These are phyloP conservation scores for Russula sp. DNA, from an alignment of 768 basidiomycete species.

Conservation along the genomic window DNA sequence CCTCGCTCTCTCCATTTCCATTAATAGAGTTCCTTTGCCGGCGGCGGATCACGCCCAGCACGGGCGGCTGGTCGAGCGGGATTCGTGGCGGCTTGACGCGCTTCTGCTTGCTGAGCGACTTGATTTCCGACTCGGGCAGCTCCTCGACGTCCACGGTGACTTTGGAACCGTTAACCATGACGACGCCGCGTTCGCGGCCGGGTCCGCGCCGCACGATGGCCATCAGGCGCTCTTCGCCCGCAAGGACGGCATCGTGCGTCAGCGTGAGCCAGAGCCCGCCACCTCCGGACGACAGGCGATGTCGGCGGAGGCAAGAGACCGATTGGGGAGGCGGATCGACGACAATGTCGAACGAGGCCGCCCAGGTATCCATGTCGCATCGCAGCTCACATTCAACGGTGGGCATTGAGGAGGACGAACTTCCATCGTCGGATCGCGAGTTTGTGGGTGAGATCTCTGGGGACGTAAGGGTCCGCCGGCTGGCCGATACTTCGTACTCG, in stretches of 20 bases:
- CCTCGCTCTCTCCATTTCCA: slow-evolving; percentile 50
- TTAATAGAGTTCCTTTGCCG: slow-evolving; percentile 47
- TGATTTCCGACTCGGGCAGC: slow-evolving; percentile 78
- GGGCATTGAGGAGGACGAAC: slow-evolving; percentile 31
- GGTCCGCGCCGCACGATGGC: slow-evolving; percentile 71
- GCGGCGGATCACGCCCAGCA: slow-evolving; percentile 60
- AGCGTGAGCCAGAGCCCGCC: slow-evolving; percentile 94
- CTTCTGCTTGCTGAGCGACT: slow-evolving; percentile 74
- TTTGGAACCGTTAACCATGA: slow-evolving; percentile 86
- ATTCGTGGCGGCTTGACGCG: slow-evolving; percentile 78
- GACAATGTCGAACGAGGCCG: slow-evolving; percentile 73
- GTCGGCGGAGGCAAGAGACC: slow-evolving; percentile 77
- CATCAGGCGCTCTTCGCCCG: slow-evolving; percentile 68
- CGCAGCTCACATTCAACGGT: slow-evolving; percentile 84
- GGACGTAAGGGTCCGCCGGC: slow-evolving; percentile 32
- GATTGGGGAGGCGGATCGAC: slow-evolving; percentile 87
- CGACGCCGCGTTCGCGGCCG: slow-evolving; percentile 60
- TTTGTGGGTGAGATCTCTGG: slow-evolving; percentile 14
- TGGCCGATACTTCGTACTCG: slow-evolving; percentile 69
- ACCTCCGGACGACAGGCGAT: slow-evolving; percentile 77
- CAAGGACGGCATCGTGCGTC: slow-evolving; percentile 74
- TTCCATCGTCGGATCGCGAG: slow-evolving; percentile 16
- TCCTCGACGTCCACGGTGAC: slow-evolving; percentile 84
- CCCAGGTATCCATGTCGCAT: slow-evolving; percentile 90
- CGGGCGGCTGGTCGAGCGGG: slow-evolving; percentile 90